These are phyloP conservation scores for Streptanthus diversifolius DNA, from an alignment of 345 rosid genomes.

Conservation along the genomic window DNA sequence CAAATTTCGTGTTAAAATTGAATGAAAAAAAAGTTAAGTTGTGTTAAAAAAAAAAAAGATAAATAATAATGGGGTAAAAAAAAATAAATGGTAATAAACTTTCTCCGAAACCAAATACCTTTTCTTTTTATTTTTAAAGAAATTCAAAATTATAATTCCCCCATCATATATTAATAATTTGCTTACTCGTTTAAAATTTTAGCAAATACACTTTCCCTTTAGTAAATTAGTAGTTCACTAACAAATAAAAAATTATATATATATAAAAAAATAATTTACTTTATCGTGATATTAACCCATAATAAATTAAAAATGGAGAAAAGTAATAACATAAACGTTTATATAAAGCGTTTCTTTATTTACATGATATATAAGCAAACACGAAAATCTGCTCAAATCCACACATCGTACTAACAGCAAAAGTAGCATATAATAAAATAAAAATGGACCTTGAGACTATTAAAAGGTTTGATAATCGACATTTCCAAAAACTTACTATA, in stretches of 20 bases:
- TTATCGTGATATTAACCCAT: background rate
- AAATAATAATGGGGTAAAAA: no score
- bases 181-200: background rate
- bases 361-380: conserved; percentile 28
- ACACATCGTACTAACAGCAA: conserved; percentile 27
- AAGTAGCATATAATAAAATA: conserved; percentile 7
- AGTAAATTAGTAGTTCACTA: background rate
- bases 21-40: no score
- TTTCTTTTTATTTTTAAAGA: no score
- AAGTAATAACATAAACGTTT: background rate
- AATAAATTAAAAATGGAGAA: background rate
- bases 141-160: no score
- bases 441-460: conserved; percentile 19
- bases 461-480: background rate
- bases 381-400: conserved; percentile 12
- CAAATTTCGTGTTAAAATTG: no score
- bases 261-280: background rate
- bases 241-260: background rate
- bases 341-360: conserved; percentile 1
- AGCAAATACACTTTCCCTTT: background rate
- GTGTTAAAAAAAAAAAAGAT: no score
- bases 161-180: background rate
- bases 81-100: no score
- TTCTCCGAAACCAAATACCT: no score
- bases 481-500: background rate